Conservation (phyloP, 1,284 basidiomycete species). For the Grifola frondosa region DNA sequence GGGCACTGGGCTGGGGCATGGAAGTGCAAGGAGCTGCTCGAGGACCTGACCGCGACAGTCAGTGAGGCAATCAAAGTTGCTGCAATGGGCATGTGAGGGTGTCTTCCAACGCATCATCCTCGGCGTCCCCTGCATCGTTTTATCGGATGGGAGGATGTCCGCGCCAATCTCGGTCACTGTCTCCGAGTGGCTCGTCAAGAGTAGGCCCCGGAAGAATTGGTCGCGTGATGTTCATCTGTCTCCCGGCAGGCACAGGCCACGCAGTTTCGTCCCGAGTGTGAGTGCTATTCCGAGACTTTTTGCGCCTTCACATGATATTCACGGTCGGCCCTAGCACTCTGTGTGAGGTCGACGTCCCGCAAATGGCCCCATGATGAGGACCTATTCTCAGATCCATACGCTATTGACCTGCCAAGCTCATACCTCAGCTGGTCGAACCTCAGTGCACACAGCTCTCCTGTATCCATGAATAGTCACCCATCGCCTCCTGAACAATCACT, state of each 20-base stretch:
- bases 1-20: conserved; percentile 86
- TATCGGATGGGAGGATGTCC: no score
- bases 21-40: conserved; percentile 79
- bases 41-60: conserved; percentile 67
- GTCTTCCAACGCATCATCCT: conserved; percentile 19
- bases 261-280: conserved; percentile 66
- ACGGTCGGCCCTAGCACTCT: no score
- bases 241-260: conserved; percentile 58
- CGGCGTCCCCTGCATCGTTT: conserved; percentile 23
- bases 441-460: conserved; percentile 75
- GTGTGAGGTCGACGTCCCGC: conserved; percentile 72
- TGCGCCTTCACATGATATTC: no score
- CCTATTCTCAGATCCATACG: conserved; percentile 40
- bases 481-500: conserved; percentile 59
- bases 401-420: conserved; percentile 32
- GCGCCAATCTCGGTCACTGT: conserved; percentile 32
- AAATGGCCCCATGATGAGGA: conserved; percentile 69
- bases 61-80: conserved; percentile 56
- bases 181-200: conserved; percentile 46
- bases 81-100: conserved; percentile 18
- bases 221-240: conserved; percentile 59
- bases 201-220: conserved; percentile 52
- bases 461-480: conserved; percentile 62
- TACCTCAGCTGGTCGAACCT: conserved; percentile 36
- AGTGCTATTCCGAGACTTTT: no score